phyloP scores from a whole-genome alignment of 805 yeast genomes.

The Yarrowia keelungensis region DNA sequence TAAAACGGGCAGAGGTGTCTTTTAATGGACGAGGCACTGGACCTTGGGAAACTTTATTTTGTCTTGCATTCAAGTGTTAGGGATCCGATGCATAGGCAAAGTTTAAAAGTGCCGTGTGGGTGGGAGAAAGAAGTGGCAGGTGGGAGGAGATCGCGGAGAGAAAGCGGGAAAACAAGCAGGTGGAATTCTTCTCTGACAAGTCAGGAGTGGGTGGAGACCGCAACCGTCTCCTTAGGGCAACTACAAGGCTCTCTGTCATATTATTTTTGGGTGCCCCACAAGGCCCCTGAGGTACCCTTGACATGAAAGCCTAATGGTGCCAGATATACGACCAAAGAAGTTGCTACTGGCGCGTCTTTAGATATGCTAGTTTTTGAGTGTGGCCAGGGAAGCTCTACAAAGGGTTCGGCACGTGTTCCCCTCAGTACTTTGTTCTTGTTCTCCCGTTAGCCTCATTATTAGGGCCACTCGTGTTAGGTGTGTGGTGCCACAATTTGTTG shows the following conservation, averaged over 20 bases:
- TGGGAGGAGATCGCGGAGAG: too few relatives aligned
- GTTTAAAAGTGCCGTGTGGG: conserved; percentile 20
- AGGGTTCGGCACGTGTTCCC: not conserved
- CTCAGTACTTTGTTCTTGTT: too few relatives aligned
- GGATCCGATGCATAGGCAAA: not conserved
- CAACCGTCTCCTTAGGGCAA: too few relatives aligned
- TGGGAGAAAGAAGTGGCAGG: not conserved
- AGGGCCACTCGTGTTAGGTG: not conserved
- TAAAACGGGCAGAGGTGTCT: not conserved
- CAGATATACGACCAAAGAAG: not conserved
- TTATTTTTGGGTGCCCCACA: too few relatives aligned
- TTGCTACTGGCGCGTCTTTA: not conserved
- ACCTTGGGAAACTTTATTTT: conserved; percentile 10
- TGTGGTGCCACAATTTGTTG: not conserved
- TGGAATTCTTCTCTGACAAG: too few relatives aligned
- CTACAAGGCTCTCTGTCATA: too few relatives aligned
- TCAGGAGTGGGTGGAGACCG: too few relatives aligned
- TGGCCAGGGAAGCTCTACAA: too few relatives aligned
- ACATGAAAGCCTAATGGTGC: not conserved
- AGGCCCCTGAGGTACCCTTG: too few relatives aligned
- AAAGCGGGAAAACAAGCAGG: too few relatives aligned
- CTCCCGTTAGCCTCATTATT: too few relatives aligned
- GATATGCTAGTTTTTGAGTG: not conserved
- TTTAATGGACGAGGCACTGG: conserved; percentile 28
- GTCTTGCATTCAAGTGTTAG: not conserved